A percentile compares a stretch with the other conserved stretches of the same genome.
Evolutionary conservation across 2,329 filamentous ascomycete species (phyloP).

Genomic region (Lachnum nothofagi): DNA sequence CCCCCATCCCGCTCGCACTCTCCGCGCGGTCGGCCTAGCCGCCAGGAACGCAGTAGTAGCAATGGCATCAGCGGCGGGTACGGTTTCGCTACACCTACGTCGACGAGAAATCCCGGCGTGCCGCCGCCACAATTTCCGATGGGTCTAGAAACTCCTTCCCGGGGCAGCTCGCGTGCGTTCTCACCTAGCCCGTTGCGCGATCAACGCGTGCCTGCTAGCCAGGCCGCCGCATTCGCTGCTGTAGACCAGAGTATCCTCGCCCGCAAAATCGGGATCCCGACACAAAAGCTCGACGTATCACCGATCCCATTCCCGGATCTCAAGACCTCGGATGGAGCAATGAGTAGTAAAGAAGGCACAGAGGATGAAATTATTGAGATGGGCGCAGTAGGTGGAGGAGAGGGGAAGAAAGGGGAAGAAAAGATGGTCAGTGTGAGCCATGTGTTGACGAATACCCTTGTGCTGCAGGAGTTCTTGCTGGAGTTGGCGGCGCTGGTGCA

Average conservation of each 20-base stretch:
- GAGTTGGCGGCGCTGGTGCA: constrained; percentile 72
- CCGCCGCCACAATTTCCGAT: constrained; percentile 26
- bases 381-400: constrained; percentile 24
- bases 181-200: constrained; percentile 24
- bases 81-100: constrained; percentile 24
- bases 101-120: constrained; percentile 14
- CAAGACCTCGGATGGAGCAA: constrained; percentile 35
- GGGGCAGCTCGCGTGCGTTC: constrained; percentile 25
- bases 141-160: constrained; percentile 19
- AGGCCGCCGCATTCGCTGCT: constrained; percentile 57
- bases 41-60: constrained; percentile 20
- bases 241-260: constrained; percentile 59
- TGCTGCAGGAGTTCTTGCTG: constrained; percentile 74
- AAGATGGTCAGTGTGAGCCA: constrained; percentile 63
- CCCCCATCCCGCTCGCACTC: constrained; percentile 30
- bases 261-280: constrained; percentile 47
- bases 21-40: constrained; percentile 29
- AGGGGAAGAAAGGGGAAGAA: constrained; percentile 31
- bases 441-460: constrained; percentile 71
- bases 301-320: constrained; percentile 43
- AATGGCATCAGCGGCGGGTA: constrained; percentile 21
- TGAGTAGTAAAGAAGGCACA: constrained; percentile 11
- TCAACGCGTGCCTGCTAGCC: constrained; percentile 35
- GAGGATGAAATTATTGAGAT: constrained; percentile 17
- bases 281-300: constrained; percentile 33